phyloP scores from a whole-genome alignment of 2,329 filamentous ascomycete genomes.

The Cryphonectria radicalis region DNA sequence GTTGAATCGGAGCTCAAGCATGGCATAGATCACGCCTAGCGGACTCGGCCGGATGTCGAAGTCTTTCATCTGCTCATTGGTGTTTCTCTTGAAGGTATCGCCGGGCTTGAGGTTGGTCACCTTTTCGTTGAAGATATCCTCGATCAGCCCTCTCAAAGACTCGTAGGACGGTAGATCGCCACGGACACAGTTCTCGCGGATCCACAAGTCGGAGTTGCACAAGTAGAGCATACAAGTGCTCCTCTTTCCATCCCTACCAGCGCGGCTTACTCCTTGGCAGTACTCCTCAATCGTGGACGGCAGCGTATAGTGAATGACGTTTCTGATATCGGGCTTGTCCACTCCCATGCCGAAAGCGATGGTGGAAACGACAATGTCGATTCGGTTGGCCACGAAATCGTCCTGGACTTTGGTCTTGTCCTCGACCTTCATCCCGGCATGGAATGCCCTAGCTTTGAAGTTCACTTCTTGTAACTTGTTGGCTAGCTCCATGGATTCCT shows the following conservation, averaged over 20 bases:
- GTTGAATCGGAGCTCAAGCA: conserved; percentile 62
- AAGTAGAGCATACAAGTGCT: conserved; percentile 63
- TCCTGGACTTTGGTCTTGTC: conserved; percentile 54
- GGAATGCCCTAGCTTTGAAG: conserved; percentile 51
- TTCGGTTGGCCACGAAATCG: conserved; percentile 50
- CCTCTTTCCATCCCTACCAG: conserved; percentile 55
- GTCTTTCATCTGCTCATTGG: conserved; percentile 49
- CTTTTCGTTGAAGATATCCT: conserved; percentile 53
- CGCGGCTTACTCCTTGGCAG: conserved; percentile 61
- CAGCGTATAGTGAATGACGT: conserved; percentile 57
- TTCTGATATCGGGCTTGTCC: conserved; percentile 59
- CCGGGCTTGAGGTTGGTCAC: conserved; percentile 40
- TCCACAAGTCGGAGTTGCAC: conserved; percentile 59
- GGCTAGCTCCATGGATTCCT: conserved; percentile 52
- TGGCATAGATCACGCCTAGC: conserved; percentile 59
- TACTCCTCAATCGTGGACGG: conserved; percentile 59
- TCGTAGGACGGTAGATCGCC: conserved; percentile 60
- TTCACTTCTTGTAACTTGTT: conserved; percentile 40
- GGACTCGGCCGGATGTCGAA: conserved; percentile 58
- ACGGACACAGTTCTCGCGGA: conserved; percentile 63
- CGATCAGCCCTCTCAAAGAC: conserved; percentile 53
- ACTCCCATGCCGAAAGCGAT: conserved; percentile 66
- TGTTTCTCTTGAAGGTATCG: conserved; percentile 51
- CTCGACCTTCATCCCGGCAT: conserved; percentile 53
- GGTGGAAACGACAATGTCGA: conserved; percentile 56